A percentile compares a stretch with the other conserved stretches of the same genome.
phyloP scores from a whole-genome alignment of 805 yeast genomes.

The Clavispora santaluciae region DNA sequence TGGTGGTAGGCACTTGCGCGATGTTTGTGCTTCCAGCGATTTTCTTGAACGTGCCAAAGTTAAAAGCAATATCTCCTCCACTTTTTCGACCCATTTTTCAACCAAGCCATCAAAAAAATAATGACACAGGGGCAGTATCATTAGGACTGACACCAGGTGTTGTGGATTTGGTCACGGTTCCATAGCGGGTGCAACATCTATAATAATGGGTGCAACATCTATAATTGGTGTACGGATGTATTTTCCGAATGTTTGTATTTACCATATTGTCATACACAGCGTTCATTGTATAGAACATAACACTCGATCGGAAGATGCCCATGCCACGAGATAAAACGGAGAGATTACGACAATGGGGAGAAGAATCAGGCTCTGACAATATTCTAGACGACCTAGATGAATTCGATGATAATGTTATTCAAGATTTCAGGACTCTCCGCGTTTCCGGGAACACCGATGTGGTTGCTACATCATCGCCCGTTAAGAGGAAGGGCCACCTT shows the following conservation, averaged over 20 bases:
- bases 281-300: slow-evolving; percentile 1
- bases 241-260: neutral
- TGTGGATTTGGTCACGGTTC: neutral
- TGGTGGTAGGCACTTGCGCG: slow-evolving; percentile 19
- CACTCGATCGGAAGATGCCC: slow-evolving; percentile 3
- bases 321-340: slow-evolving; percentile 4
- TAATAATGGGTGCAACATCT: slow-evolving; percentile 1
- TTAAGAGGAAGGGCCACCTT: neutral
- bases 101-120: slow-evolving; percentile 55
- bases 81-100: slow-evolving; percentile 51
- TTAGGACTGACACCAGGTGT: neutral
- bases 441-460: neutral
- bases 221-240: slow-evolving; percentile 2
- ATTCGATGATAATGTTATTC: neutral
- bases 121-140: slow-evolving; percentile 51
- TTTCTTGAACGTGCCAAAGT: slow-evolving; percentile 13
- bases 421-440: slow-evolving; percentile 3
- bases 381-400: slow-evolving; percentile 7
- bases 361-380: slow-evolving; percentile 5
- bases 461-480: neutral
- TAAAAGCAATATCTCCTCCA: neutral
- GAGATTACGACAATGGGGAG: slow-evolving; percentile 12
- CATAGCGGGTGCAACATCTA: neutral
- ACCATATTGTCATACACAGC: neutral
- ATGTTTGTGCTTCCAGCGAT: slow-evolving; percentile 48